These are phyloP conservation scores for Solanum hybrid DNA, from an alignment of 305 asterid genomes.

Conservation along the genomic window DNA sequence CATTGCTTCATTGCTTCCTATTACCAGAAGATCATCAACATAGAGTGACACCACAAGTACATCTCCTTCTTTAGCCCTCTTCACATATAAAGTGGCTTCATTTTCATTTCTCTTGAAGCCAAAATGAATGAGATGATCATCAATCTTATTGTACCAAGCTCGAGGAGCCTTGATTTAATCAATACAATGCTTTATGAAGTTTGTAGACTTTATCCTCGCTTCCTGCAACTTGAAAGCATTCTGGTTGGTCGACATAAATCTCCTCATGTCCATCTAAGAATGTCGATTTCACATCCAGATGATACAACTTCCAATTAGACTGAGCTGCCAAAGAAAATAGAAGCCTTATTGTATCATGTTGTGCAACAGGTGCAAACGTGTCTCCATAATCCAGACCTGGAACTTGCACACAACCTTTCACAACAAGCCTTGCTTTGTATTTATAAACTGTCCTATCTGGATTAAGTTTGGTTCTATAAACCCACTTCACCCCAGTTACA, in stretches of 20 bases:
- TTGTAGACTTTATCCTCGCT: background rate
- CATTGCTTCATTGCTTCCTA: background rate
- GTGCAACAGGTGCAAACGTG: background rate
- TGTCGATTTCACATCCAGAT: background rate
- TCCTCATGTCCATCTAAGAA: background rate
- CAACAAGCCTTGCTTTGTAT: background rate
- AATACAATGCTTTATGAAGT: background rate
- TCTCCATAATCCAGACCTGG: background rate
- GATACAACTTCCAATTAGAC: background rate
- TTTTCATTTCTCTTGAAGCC: background rate
- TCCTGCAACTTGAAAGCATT: background rate
- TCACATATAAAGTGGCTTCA: background rate
- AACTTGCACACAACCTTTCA: too few relatives aligned
- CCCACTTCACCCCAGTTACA: background rate
- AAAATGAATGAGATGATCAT: background rate
- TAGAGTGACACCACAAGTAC: background rate
- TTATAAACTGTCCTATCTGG: background rate
- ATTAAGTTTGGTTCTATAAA: background rate
- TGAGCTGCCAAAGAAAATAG: background rate
- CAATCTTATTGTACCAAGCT: background rate
- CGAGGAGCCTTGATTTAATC: background rate
- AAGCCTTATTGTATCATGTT: background rate
- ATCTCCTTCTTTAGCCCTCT: background rate
- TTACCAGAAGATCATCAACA: background rate
- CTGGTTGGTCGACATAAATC: background rate